A percentile compares a stretch with the other conserved stretches of the same genome.
phyloP scores from a whole-genome alignment of 1,284 basidiomycete genomes.

The Xerocomus nothofagi region DNA sequence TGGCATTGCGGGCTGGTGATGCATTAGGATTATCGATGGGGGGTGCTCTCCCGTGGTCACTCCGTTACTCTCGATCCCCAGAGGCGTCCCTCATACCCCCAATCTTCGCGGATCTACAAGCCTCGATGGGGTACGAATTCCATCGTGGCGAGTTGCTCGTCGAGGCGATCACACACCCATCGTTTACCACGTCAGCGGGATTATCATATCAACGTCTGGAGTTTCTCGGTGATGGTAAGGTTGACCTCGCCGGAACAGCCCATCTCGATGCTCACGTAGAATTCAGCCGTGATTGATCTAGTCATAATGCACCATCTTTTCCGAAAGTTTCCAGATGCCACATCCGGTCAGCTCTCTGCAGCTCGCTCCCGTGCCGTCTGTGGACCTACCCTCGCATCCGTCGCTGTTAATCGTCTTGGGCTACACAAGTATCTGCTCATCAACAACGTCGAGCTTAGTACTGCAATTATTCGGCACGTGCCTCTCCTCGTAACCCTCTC shows the following conservation, averaged over 20 bases:
- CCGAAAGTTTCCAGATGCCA: slow-evolving; percentile 64
- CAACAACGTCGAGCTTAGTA: slow-evolving; percentile 67
- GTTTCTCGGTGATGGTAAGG: slow-evolving; percentile 81
- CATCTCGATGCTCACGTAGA: slow-evolving; percentile 13
- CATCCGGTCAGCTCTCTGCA: slow-evolving; percentile 72
- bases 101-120: slow-evolving; percentile 59
- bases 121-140: slow-evolving; percentile 70
- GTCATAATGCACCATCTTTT: slow-evolving; percentile 74
- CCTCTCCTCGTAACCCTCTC: slow-evolving; percentile 56
- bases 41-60: slow-evolving; percentile 58
- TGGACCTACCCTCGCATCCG: slow-evolving; percentile 64
- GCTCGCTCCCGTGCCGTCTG: slow-evolving; percentile 75
- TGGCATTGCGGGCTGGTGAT: slow-evolving; percentile 64
- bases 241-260: background rate
- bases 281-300: slow-evolving; percentile 71
- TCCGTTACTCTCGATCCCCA: slow-evolving; percentile 46
- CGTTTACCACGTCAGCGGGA: slow-evolving; percentile 55
- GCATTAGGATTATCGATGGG: slow-evolving; percentile 71
- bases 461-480: slow-evolving; percentile 60
- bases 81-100: slow-evolving; percentile 40
- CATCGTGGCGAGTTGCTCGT: slow-evolving; percentile 58
- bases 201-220: slow-evolving; percentile 82
- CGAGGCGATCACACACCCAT: slow-evolving; percentile 82
- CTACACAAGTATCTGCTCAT: slow-evolving; percentile 73
- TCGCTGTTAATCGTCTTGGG: slow-evolving; percentile 62